Evolutionary conservation across 2,329 filamentous ascomycete species (phyloP).

Genomic region (Onygenales sp.): DNA sequence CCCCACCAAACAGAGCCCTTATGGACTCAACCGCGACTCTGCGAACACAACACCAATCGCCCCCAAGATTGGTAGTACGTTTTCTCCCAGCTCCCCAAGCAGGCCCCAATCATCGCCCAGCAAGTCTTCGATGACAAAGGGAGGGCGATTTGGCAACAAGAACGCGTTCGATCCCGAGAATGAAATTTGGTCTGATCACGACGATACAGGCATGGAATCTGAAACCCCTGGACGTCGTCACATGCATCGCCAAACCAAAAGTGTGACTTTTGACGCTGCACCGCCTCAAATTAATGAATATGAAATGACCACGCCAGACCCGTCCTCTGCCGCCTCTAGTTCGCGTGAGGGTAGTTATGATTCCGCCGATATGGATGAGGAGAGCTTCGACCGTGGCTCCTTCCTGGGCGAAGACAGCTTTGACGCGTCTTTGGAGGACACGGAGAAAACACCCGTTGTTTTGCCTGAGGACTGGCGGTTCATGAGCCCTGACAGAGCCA

Average conservation of each 20-base stretch:
- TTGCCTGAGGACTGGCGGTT: slow-evolving; percentile 91
- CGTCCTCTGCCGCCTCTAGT: slow-evolving; percentile 82
- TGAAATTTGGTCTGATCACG: slow-evolving; percentile 58
- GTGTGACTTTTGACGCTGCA: slow-evolving; percentile 90
- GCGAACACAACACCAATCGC: background rate
- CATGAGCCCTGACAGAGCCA: slow-evolving; percentile 57
- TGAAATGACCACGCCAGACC: slow-evolving; percentile 91
- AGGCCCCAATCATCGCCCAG: slow-evolving; percentile 67
- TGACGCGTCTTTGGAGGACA: slow-evolving; percentile 88
- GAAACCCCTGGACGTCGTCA: slow-evolving; percentile 56
- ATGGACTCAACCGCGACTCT: background rate
- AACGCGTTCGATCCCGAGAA: slow-evolving; percentile 59
- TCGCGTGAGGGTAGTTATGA: slow-evolving; percentile 92
- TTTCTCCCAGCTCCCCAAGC: slow-evolving; percentile 41
- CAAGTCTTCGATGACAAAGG: slow-evolving; percentile 76
- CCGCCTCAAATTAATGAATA: slow-evolving; percentile 96
- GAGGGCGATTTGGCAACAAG: slow-evolving; percentile 50
- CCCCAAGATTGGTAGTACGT: slow-evolving; percentile 1
- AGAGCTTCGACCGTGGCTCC: slow-evolving; percentile 51
- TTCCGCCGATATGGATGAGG: slow-evolving; percentile 63
- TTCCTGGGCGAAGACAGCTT: slow-evolving; percentile 76
- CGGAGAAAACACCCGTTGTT: slow-evolving; percentile 96
- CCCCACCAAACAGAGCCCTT: background rate
- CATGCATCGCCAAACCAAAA: slow-evolving; percentile 81
- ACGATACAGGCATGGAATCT: slow-evolving; percentile 50